phyloP scores from a whole-genome alignment of 192 early-diverging fungal species.

The Entomortierella beljakovae region DNA sequence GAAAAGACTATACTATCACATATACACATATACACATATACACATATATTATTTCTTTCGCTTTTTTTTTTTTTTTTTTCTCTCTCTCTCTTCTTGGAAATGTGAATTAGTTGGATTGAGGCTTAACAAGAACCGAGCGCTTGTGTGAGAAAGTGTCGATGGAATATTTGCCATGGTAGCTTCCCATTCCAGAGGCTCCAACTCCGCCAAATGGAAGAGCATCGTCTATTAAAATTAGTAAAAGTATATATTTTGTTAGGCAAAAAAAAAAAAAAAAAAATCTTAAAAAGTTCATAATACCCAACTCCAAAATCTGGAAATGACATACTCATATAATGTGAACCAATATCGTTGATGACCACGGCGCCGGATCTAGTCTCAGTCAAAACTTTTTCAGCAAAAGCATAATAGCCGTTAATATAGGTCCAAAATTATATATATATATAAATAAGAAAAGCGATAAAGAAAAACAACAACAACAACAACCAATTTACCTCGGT shows the following conservation, averaged over 20 bases:
- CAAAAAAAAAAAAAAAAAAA: too few relatives aligned
- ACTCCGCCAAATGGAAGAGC: slow-evolving; percentile 90
- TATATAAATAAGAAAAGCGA: background rate
- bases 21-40: too few relatives aligned
- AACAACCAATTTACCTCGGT: slow-evolving; percentile 56
- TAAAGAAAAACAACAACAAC: background rate
- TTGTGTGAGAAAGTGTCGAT: slow-evolving; percentile 88
- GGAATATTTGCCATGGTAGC: slow-evolving; percentile 84
- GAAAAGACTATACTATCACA: too few relatives aligned
- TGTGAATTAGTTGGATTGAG: too few relatives aligned
- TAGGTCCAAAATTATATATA: too few relatives aligned
- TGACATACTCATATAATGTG: slow-evolving; percentile 70
- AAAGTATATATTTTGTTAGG: too few relatives aligned
- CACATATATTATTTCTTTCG: too few relatives aligned
- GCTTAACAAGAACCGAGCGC: slow-evolving; percentile 70
- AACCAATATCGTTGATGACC: slow-evolving; percentile 82
- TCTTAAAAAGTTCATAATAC: background rate
- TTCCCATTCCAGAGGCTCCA: slow-evolving; percentile 87
- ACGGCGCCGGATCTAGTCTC: slow-evolving; percentile 82
- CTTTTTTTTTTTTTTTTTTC: slow-evolving; percentile 2
- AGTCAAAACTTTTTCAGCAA: slow-evolving; percentile 57
- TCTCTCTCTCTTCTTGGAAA: background rate
- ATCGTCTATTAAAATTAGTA: slow-evolving; percentile 42
- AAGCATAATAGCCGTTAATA: background rate
- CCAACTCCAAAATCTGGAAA: background rate